phyloP scores from a whole-genome alignment of 805 yeast genomes.

The Suhomyces kilbournensis region DNA sequence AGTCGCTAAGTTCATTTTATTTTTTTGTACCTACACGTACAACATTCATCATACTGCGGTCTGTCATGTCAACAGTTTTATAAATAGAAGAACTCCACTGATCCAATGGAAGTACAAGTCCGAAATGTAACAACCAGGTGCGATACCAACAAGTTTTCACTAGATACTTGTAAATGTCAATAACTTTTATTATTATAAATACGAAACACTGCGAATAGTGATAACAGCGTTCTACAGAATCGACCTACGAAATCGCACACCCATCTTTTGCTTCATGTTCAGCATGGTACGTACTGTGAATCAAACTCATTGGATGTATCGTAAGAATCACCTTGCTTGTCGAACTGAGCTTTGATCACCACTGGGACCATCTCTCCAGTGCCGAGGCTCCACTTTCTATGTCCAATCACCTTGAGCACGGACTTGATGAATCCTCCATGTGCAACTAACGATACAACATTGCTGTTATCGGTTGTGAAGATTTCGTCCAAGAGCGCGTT shows the following conservation, averaged over 20 bases:
- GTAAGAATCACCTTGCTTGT: neutral
- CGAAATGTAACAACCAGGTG: neutral
- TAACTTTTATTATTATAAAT: neutral
- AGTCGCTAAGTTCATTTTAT: neutral
- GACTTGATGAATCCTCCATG: slow-evolving; percentile 30
- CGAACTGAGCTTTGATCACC: slow-evolving; percentile 13
- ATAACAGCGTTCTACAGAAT: neutral
- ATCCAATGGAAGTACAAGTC: neutral
- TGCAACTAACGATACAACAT: slow-evolving; percentile 24
- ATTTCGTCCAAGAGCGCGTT: slow-evolving; percentile 24
- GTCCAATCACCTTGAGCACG: slow-evolving; percentile 22
- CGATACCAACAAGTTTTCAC: neutral
- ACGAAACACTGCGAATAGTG: neutral
- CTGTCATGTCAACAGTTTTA: neutral
- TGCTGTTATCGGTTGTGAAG: slow-evolving; percentile 18
- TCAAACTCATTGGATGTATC: neutral
- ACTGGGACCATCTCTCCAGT: slow-evolving; percentile 33
- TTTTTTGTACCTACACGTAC: neutral
- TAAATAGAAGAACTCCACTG: neutral
- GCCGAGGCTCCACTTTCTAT: slow-evolving; percentile 18
- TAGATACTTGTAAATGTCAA: neutral
- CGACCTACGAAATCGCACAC: neutral
- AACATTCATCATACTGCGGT: neutral
- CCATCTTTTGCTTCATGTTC: neutral
- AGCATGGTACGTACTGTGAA: neutral